A percentile compares a stretch with the other conserved stretches of the same genome.
These are phyloP conservation scores for Ogataea saltuana DNA, from an alignment of 805 yeast species.

Conservation along the genomic window DNA sequence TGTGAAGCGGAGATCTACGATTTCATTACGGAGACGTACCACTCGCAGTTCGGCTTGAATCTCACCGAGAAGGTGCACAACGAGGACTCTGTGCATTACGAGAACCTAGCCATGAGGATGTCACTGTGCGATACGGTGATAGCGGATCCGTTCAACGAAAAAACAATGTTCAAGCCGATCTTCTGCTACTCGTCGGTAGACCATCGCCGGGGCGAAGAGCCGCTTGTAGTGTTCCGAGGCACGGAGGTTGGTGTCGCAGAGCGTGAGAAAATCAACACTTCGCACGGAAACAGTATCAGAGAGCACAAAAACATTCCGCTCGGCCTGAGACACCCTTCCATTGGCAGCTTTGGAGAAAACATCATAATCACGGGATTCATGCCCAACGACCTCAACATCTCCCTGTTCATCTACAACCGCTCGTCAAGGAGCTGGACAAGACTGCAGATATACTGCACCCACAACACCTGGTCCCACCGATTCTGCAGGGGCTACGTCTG, in stretches of 20 bases:
- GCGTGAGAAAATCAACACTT: conserved; percentile 8
- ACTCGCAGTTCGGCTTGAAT: conserved; percentile 9
- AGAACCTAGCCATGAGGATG: conserved; percentile 7
- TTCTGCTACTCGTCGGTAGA: conserved; percentile 14
- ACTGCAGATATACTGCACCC: conserved; percentile 54
- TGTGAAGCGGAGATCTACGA: conserved; percentile 46
- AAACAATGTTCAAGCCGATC: conserved; percentile 7
- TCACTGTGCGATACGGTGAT: conserved; percentile 12
- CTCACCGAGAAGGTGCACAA: conserved; percentile 19
- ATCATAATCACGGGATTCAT: conserved; percentile 61
- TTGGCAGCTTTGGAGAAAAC: conserved; percentile 67
- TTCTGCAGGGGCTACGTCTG: conserved; percentile 71
- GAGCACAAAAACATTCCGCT: conserved; percentile 40
- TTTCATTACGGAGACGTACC: conserved; percentile 38
- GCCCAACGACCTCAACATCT: conserved; percentile 47
- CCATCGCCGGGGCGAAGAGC: conserved; percentile 17
- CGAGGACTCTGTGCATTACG: conserved; percentile 23
- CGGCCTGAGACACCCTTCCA: conserved; percentile 54
- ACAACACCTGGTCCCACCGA: conserved; percentile 54
- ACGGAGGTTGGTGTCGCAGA: conserved; percentile 8
- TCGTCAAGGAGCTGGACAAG: conserved; percentile 66
- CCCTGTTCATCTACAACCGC: conserved; percentile 50
- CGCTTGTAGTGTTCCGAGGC: conserved; percentile 27
- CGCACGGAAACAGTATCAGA: conserved; percentile 6
- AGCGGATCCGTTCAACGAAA: conserved; percentile 6